phyloP scores from a whole-genome alignment of 345 rosid genomes.

The Arabis alpina region DNA sequence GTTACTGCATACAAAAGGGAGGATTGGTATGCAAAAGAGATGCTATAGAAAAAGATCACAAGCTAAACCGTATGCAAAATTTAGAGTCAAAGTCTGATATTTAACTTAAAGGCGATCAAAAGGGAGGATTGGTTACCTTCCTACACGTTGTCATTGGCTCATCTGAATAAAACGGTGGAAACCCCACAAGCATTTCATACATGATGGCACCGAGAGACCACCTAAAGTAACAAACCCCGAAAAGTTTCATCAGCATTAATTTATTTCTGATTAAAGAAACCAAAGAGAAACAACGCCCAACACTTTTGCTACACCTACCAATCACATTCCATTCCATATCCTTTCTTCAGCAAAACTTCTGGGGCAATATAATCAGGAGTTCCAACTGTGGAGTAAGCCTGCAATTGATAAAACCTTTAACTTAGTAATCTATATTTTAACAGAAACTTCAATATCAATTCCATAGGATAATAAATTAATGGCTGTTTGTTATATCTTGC shows the following conservation, averaged over 20 bases:
- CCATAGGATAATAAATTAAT: background rate
- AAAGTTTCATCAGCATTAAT: slow-evolving; percentile 12
- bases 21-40: slow-evolving; percentile 7
- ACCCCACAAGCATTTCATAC: slow-evolving; percentile 99
- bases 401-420: slow-evolving; percentile 32
- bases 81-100: background rate
- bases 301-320: slow-evolving; percentile 60
- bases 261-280: background rate
- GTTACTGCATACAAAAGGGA: background rate
- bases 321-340: slow-evolving; percentile 99
- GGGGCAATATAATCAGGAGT: slow-evolving; percentile 99
- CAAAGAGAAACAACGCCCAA: slow-evolving; percentile 31
- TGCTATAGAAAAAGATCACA: background rate
- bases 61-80: background rate
- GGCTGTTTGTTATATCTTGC: background rate
- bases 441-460: background rate
- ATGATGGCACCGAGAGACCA: slow-evolving; percentile 99
- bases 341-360: slow-evolving; percentile 93
- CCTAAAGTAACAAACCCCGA: slow-evolving; percentile 51
- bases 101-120: background rate
- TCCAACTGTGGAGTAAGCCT: slow-evolving; percentile 99
- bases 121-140: slow-evolving; percentile 57
- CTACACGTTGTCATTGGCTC: slow-evolving; percentile 99
- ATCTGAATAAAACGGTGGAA: slow-evolving; percentile 98
- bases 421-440: background rate